phyloP scores from a whole-genome alignment of 192 early-diverging fungal species.

The Backusella australiensis region DNA sequence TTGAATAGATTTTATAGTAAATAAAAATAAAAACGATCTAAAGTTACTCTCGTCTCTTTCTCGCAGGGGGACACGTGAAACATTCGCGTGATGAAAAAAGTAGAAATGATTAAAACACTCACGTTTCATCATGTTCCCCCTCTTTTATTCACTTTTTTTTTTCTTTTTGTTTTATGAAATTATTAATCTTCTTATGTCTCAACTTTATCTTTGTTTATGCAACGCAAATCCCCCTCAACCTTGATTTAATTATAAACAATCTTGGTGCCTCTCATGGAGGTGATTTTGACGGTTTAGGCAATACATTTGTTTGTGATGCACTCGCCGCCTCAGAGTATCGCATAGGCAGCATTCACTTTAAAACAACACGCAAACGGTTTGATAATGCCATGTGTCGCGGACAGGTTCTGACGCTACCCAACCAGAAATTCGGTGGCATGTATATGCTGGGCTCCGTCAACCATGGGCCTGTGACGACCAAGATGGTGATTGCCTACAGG shows the following conservation, averaged over 20 bases:
- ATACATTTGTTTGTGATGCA: not conserved
- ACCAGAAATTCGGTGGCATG: not conserved
- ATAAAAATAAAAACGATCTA: not conserved
- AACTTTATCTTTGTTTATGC: not conserved
- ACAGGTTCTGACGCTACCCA: not conserved
- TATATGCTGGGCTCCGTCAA: constrained; percentile 13
- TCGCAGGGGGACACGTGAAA: not conserved
- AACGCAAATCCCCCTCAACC: not conserved
- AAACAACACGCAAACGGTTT: not conserved
- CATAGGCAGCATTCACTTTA: not conserved
- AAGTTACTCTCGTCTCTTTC: not conserved
- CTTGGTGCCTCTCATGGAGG: not conserved
- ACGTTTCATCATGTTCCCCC: not conserved
- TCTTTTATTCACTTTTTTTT: not conserved
- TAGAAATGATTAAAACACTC: not conserved
- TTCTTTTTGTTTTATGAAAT: not conserved
- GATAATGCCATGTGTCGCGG: constrained; percentile 13
- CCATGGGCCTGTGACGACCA: not conserved
- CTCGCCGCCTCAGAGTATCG: not conserved
- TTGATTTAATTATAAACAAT: not conserved
- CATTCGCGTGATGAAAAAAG: not conserved
- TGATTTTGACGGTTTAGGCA: constrained; percentile 5
- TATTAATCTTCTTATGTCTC: not conserved
- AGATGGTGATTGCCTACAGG: constrained; percentile 9
- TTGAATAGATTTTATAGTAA: not conserved